Conservation (phyloP, 768 basidiomycete genomes). For the Chalciporus sphaerocephalus region DNA sequence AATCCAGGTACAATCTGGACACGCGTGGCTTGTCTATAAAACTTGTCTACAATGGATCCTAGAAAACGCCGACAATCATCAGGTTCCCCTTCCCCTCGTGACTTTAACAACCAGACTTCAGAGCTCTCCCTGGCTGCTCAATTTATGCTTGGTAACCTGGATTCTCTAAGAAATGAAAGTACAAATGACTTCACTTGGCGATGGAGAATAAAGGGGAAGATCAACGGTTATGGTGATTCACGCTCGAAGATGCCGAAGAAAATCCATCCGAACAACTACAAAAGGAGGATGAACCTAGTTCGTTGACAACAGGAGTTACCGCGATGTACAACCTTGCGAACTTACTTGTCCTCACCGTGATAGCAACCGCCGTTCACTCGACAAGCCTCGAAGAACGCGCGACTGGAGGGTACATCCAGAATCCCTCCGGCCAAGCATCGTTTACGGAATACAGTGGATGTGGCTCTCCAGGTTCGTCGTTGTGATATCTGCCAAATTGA, state of each 20-base stretch:
- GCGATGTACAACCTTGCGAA: not conserved
- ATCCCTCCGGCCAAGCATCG: constrained; percentile 47
- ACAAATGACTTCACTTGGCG: too few relatives aligned
- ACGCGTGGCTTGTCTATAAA: too few relatives aligned
- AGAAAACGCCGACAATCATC: not conserved
- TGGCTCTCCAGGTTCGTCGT: constrained; percentile 38
- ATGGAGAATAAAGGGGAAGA: too few relatives aligned
- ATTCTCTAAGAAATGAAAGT: too few relatives aligned
- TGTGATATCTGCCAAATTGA: not conserved
- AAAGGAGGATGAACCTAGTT: too few relatives aligned
- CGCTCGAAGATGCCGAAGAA: too few relatives aligned
- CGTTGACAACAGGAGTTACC: not conserved
- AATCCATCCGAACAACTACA: too few relatives aligned
- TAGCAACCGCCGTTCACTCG: not conserved
- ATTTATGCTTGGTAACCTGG: too few relatives aligned
- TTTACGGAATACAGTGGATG: constrained; percentile 58
- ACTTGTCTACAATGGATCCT: not conserved
- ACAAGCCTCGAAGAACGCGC: constrained; percentile 24
- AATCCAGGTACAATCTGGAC: not conserved
- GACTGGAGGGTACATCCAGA: constrained; percentile 52
- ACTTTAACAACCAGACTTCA: not conserved
- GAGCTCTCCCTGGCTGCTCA: too few relatives aligned
- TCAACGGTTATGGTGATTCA: too few relatives aligned
- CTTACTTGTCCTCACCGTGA: too few relatives aligned
- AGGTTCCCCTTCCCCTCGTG: not conserved